A percentile compares a stretch with the other conserved stretches of the same genome.
These are phyloP conservation scores for Elongisporangium anandrum DNA, from an alignment of 352 stramenopile species.

Conservation along the genomic window DNA sequence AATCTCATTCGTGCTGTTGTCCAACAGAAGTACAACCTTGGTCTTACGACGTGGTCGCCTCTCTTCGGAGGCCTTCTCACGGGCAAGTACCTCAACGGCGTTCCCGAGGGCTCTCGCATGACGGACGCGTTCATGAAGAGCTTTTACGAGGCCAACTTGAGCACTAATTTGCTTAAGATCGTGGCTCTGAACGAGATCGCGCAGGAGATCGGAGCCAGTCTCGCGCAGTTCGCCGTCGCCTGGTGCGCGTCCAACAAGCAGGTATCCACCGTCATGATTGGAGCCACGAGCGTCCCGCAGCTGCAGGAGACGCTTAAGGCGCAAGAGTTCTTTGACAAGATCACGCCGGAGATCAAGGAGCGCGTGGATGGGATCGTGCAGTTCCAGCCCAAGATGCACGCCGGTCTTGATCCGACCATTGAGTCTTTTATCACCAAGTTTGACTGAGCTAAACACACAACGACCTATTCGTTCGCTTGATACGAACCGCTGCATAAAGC, in stretches of 20 bases:
- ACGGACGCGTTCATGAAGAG: constrained; percentile 7
- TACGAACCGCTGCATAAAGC: too few species aligned
- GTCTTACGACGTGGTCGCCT: constrained; percentile 18
- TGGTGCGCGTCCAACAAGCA: constrained; percentile 19
- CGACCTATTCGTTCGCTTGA: too few species aligned
- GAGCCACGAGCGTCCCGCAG: constrained; percentile 42
- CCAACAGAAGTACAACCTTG: constrained; percentile 21
- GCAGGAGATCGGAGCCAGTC: constrained; percentile 39
- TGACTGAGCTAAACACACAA: too few species aligned
- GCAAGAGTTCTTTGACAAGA: constrained; percentile 31
- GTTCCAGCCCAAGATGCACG: constrained; percentile 19
- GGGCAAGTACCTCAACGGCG: constrained; percentile 51
- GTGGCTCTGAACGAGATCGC: constrained; percentile 32
- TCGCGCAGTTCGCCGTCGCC: constrained; percentile 23
- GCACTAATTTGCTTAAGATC: constrained; percentile 16
- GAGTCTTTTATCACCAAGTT: too few species aligned
- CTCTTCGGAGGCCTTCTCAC: constrained; percentile 38
- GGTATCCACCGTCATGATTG: constrained; percentile 35
- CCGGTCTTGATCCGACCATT: too few species aligned
- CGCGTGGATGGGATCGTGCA: constrained; percentile 50
- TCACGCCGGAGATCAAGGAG: constrained; percentile 46
- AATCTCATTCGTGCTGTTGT: too few species aligned
- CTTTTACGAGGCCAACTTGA: constrained; percentile 1
- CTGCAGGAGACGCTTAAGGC: constrained; percentile 50
- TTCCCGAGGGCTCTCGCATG: constrained; percentile 19